A percentile compares a stretch with the other conserved stretches of the same genome.
These are phyloP conservation scores for Talaromyces stipitatus DNA, from an alignment of 495 filamentous ascomycete genomes.

Conservation along the genomic window DNA sequence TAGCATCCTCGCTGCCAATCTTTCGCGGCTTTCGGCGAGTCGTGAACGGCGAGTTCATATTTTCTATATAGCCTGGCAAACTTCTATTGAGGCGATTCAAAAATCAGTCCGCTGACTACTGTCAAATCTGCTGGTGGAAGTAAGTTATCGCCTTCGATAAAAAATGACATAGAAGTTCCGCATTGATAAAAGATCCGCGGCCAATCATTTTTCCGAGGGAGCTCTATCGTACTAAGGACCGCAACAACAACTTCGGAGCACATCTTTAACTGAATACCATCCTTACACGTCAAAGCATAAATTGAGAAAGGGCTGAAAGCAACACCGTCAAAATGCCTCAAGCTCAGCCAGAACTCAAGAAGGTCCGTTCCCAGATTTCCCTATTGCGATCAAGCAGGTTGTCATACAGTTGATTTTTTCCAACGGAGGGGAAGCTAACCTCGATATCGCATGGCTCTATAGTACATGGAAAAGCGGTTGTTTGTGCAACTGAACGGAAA, in stretches of 20 bases:
- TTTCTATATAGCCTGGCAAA: constrained; percentile 7
- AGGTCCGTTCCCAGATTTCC: constrained; percentile 45
- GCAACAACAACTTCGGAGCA: background rate
- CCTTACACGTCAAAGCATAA: background rate
- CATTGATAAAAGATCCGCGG: constrained; percentile 1
- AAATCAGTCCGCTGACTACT: too few relatives aligned
- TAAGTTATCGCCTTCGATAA: background rate
- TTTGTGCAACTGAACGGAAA: constrained; percentile 97
- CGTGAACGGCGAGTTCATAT: constrained; percentile 58
- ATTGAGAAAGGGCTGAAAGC: constrained; percentile 9
- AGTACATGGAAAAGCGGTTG: constrained; percentile 99
- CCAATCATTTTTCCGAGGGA: constrained; percentile 6
- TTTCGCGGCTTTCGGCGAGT: constrained; percentile 67
- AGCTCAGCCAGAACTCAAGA: constrained; percentile 98
- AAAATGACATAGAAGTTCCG: background rate
- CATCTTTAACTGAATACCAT: background rate
- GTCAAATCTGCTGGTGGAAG: background rate
- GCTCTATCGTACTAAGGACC: constrained; percentile 2
- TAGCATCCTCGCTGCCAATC: constrained; percentile 57
- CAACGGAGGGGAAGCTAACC: constrained; percentile 9
- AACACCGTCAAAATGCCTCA: constrained; percentile 74
- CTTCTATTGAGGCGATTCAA: too few relatives aligned
- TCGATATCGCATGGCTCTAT: constrained; percentile 8
- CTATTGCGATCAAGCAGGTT: background rate
- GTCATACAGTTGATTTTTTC: background rate